Percentiles rank a stretch among this genome's conserved stretches.
These are phyloP conservation scores for Exophiala calicioides DNA, from an alignment of 2,329 filamentous ascomycete genomes.

Conservation along the genomic window DNA sequence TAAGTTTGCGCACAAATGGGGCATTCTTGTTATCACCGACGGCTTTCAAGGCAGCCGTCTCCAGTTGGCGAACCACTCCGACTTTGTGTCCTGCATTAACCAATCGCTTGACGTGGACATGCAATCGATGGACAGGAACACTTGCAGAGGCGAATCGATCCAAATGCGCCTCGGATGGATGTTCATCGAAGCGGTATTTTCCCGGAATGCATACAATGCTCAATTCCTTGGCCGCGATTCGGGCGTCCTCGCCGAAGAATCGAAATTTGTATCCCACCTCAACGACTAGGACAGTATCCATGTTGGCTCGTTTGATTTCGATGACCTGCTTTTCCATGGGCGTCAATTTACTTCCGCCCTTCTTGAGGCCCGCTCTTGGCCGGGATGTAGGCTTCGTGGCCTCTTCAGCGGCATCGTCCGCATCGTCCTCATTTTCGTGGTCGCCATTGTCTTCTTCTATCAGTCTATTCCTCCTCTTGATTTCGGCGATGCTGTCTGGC, in stretches of 20 bases:
- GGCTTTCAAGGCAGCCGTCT: conserved; percentile 94
- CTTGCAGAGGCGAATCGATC: conserved; percentile 93
- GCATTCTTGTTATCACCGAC: conserved; percentile 91
- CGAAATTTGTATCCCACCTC: conserved; percentile 98
- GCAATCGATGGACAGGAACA: conserved; percentile 86
- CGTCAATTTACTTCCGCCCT: conserved; percentile 79
- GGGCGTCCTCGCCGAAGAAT: conserved; percentile 94
- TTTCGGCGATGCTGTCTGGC: conserved; percentile 73
- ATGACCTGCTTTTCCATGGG: conserved; percentile 92
- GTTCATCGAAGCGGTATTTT: conserved; percentile 91
- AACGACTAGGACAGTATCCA: conserved; percentile 86
- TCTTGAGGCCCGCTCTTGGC: conserved; percentile 61
- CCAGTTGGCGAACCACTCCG: conserved; percentile 88
- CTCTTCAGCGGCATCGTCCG: conserved; percentile 57
- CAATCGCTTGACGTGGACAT: conserved; percentile 90
- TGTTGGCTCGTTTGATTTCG: conserved; percentile 87
- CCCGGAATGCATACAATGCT: conserved; percentile 96
- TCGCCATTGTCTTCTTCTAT: conserved; percentile 56
- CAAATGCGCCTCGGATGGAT: conserved; percentile 87
- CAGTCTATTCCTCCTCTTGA: conserved; percentile 61
- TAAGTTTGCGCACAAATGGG: conserved; percentile 88
- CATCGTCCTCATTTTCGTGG: conserved; percentile 59
- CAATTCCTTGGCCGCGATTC: conserved; percentile 82
- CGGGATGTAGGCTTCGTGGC: conserved; percentile 46
- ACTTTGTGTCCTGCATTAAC: conserved; percentile 94